Conservation (phyloP, 768 basidiomycete genomes). For the Pseudohyphozyma bogoriensis region DNA sequence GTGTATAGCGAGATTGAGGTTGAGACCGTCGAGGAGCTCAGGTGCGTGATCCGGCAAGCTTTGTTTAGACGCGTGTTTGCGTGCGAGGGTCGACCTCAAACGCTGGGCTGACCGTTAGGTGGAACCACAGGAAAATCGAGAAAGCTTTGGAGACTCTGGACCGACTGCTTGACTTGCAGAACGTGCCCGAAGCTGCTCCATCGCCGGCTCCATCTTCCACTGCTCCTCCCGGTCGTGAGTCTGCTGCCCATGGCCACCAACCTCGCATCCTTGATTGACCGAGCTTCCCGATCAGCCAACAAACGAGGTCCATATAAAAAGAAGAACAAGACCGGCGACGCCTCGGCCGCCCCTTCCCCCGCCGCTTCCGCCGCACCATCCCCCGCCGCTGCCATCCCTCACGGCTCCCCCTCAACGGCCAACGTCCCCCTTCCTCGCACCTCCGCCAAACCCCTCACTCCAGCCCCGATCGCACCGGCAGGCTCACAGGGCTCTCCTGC, state of each 20-base stretch:
- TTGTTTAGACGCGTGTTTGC: no score
- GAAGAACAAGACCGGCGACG: constrained; percentile 11
- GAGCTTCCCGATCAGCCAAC: background rate
- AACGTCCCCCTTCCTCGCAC: background rate
- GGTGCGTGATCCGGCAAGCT: constrained; percentile 1
- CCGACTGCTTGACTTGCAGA: constrained; percentile 1
- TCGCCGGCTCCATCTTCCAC: background rate
- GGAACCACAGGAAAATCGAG: constrained; percentile 11
- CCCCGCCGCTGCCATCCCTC: background rate
- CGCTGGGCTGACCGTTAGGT: background rate
- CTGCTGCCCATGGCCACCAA: background rate
- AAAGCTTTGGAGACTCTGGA: constrained; percentile 3
- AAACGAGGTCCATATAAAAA: constrained; percentile 11
- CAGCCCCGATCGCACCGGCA: no score
- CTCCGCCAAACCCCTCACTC: background rate
- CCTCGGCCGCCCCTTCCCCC: background rate
- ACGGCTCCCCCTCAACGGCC: background rate
- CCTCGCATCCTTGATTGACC: background rate
- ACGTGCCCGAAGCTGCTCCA: background rate
- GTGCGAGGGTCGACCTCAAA: background rate
- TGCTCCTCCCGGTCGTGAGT: background rate
- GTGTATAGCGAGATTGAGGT: constrained; percentile 12
- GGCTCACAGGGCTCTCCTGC: background rate
- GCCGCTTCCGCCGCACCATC: constrained; percentile 11
- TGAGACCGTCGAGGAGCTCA: constrained; percentile 14